A percentile compares a stretch with the other conserved stretches of the same genome.
phyloP scores from a whole-genome alignment of 2,329 filamentous ascomycete genomes.

The Juglanconis sp. region DNA sequence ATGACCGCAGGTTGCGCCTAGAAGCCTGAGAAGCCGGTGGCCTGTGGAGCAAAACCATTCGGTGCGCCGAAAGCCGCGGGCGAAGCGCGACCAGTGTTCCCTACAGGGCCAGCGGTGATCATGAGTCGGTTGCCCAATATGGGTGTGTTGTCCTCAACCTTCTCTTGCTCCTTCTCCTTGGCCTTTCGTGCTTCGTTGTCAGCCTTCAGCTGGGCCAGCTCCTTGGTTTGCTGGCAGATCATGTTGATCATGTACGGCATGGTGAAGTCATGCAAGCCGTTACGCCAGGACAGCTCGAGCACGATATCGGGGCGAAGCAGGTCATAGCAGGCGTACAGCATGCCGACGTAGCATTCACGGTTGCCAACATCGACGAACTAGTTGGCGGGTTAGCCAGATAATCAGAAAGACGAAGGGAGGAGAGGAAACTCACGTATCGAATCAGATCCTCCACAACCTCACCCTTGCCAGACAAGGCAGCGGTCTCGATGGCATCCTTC shows the following conservation, averaged over 20 bases:
- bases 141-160: constrained; percentile 88
- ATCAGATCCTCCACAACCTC: constrained; percentile 95
- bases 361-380: constrained; percentile 99
- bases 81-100: constrained; percentile 47
- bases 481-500: constrained; percentile 98
- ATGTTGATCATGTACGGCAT: constrained; percentile 99
- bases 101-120: constrained; percentile 84
- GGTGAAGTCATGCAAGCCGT: constrained; percentile 91
- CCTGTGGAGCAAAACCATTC: constrained; percentile 46
- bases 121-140: constrained; percentile 88
- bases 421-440: constrained; percentile 76
- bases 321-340: constrained; percentile 98
- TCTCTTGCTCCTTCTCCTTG: constrained; percentile 50
- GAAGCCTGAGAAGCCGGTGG: constrained; percentile 68
- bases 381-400: constrained; percentile 29
- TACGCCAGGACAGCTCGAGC: constrained; percentile 94
- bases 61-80: constrained; percentile 55
- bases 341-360: constrained; percentile 98
- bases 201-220: constrained; percentile 80
- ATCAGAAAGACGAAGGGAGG: neutral
- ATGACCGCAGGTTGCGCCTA: constrained; percentile 36
- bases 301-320: constrained; percentile 90
- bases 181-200: constrained; percentile 73
- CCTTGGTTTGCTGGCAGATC: constrained; percentile 82
- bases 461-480: constrained; percentile 83